Evolutionary conservation across 2,329 filamentous ascomycete species (phyloP).

Genomic region (Helminthosporium solani): DNA sequence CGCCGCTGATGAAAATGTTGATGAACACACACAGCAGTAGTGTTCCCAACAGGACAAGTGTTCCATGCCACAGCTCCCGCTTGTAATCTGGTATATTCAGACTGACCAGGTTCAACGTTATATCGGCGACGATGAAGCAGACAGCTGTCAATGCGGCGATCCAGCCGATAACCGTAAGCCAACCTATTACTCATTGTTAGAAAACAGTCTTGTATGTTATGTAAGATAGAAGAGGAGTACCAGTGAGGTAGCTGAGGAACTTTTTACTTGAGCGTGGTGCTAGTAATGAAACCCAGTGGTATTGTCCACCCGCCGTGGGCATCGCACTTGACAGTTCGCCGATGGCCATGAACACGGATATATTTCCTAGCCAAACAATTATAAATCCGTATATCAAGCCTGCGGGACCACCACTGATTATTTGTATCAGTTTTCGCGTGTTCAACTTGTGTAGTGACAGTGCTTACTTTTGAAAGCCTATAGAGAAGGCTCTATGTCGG

Average conservation of each 20-base stretch:
- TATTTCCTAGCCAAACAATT: slow-evolving; percentile 40
- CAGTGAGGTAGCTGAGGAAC: slow-evolving; percentile 49
- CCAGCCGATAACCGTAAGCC: slow-evolving; percentile 49
- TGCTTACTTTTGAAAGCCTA: slow-evolving; percentile 39
- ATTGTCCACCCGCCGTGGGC: slow-evolving; percentile 44
- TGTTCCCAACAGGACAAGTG: slow-evolving; percentile 51
- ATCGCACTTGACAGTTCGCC: slow-evolving; percentile 42
- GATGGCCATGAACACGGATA: slow-evolving; percentile 40
- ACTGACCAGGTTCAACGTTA: slow-evolving; percentile 34
- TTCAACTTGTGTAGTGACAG: neutral
- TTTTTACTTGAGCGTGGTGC: slow-evolving; percentile 45
- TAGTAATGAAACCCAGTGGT: slow-evolving; percentile 47
- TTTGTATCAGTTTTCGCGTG: slow-evolving; percentile 4
- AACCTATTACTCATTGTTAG: slow-evolving; percentile 27
- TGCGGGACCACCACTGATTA: slow-evolving; percentile 36
- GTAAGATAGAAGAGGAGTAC: slow-evolving; percentile 13
- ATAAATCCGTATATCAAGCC: slow-evolving; percentile 42
- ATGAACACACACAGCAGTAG: slow-evolving; percentile 45
- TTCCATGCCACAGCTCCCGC: slow-evolving; percentile 51
- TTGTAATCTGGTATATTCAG: slow-evolving; percentile 44
- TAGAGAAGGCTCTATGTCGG: slow-evolving; percentile 31
- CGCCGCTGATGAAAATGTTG: slow-evolving; percentile 50
- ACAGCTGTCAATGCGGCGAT: slow-evolving; percentile 42
- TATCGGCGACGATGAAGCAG: slow-evolving; percentile 38
- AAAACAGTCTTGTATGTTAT: neutral